Conservation (phyloP, 306 rosid genomes). For the Potentilla sterilis region DNA sequence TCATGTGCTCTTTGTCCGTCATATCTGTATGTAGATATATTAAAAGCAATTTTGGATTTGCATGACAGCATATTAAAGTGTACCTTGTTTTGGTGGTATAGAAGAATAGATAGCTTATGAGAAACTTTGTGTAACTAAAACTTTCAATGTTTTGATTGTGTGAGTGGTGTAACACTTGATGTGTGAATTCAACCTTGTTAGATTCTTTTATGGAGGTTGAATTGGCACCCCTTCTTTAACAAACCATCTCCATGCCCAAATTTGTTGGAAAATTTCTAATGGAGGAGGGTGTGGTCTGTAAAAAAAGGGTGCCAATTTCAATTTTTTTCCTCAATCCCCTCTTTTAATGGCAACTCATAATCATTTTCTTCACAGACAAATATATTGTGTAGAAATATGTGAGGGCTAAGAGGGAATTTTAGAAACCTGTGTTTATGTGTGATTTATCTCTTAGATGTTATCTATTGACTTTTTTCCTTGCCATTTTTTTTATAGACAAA, state of each 20-base stretch:
- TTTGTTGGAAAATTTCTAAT: not conserved
- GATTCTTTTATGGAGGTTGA: not conserved
- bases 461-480: constrained; percentile 9
- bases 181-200: not conserved
- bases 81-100: not conserved
- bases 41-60: not conserved
- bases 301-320: not conserved
- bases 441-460: constrained; percentile 14
- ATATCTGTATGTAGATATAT: constrained; percentile 10
- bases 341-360: not conserved
- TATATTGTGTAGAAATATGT: not conserved
- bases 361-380: not conserved
- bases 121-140: not conserved
- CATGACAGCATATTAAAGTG: not conserved
- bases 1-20: constrained; percentile 8
- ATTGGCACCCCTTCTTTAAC: not conserved
- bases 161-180: constrained; percentile 1
- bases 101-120: not conserved
- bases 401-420: not conserved
- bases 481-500: constrained; percentile 48
- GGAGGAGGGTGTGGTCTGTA: not conserved
- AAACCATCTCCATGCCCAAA: not conserved
- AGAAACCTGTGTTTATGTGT: not conserved
- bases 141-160: not conserved
- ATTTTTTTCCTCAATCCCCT: not conserved